Base-by-base conservation (phyloP, 2,329 filamentous ascomycete genomes). In the Akanthomyces lecanii region DNA sequence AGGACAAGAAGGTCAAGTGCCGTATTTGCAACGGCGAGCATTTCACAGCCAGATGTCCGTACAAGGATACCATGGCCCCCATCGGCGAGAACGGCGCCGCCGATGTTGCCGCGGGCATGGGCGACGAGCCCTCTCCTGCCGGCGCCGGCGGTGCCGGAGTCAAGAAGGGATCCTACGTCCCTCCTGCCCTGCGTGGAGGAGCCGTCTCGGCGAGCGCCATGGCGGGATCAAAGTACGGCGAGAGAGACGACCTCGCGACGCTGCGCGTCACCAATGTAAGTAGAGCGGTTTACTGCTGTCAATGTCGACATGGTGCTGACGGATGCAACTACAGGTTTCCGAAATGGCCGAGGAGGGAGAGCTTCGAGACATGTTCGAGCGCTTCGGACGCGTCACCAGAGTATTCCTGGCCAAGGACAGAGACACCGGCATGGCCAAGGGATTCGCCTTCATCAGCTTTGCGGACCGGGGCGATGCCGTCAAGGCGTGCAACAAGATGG, bases 1-100 rank as follows among this genome's bases (percentile, higher is more conserved):
- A 95, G 86, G 93, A 97, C 82, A 97, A 97, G 87, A 96, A 97
- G 83, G 96, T 99, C 84, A 98, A 98, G 86, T 99, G 95, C 80
- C 90, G 95, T 85, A 98, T 99, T 76, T 99, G 95, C 82, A 91
- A 89, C 76, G 95, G 94, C 75, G 95, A 99, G 83, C 95, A 99
- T 87, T 99, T 98, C 84, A 99, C 95, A 48, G 94, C 94, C 69
- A 89, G 95, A 77, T 99, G 95, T 87, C 95, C 95, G 42, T 99
- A 97, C 89, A 99, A 98, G 84, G 95, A 98, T 77, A 99, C 94
- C 71, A 97, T 99, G 92, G 92, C 94, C 42, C 95, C 91, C 44
- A 86, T 93, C 65, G 87, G 88, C 68, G 86, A 87, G 76, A 81
- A 78, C 62, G 76, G 74, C 53, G 74, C 74, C 38, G 82, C 78